Evolutionary conservation across 352 stramenopile genomes (phyloP).

Genomic region (Phytophthora colocasiae): DNA sequence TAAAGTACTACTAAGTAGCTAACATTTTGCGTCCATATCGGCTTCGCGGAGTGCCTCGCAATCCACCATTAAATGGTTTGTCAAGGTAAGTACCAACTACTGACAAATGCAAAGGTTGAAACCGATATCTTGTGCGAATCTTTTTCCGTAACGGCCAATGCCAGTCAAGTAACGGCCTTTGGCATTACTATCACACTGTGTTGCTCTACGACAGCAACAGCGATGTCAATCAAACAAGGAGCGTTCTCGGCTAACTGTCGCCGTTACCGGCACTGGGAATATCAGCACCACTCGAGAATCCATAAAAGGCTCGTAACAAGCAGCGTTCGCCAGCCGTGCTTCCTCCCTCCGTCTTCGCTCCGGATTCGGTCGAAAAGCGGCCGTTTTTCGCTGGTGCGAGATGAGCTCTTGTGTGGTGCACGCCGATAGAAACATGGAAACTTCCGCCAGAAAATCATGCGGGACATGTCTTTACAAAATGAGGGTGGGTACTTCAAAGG

Average conservation of each 20-base stretch:
- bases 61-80: too few relatives aligned
- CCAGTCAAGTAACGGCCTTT: conserved; percentile 19
- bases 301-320: conserved; percentile 1
- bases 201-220: conserved; percentile 1
- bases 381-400: conserved; percentile 21
- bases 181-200: conserved; percentile 1
- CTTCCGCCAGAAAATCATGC: conserved; percentile 33
- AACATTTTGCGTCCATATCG: too few relatives aligned
- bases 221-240: conserved; percentile 21
- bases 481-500: conserved; percentile 17
- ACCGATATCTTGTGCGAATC: conserved; percentile 7
- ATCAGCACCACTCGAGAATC: not conserved
- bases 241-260: not conserved
- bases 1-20: too few relatives aligned
- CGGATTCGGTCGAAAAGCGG: conserved; percentile 18
- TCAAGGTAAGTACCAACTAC: too few relatives aligned
- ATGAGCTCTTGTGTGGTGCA: conserved; percentile 6
- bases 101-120: too few relatives aligned
- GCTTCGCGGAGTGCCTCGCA: too few relatives aligned
- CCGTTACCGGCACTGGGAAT: conserved; percentile 18
- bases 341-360: conserved; percentile 13
- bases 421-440: conserved; percentile 37
- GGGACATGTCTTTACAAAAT: conserved; percentile 27
- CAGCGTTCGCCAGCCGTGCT: conserved; percentile 7
- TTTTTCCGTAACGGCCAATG: conserved; percentile 27